Conservation (phyloP, 2,329 filamentous ascomycete genomes). For the Intubia oerlemansii region DNA sequence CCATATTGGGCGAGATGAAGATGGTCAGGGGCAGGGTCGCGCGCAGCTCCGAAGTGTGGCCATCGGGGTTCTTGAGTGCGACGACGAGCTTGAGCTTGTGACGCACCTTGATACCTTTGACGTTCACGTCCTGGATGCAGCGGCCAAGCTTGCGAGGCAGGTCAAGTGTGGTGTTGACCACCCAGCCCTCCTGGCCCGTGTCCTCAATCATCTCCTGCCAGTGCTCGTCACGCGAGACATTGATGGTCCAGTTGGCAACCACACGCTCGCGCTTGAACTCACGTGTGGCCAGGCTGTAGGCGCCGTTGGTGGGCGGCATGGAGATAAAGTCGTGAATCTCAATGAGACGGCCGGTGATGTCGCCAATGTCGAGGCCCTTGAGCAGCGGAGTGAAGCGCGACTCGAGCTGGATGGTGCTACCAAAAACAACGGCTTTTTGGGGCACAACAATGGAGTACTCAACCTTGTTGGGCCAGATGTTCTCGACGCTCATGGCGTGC, state of each 20-base stretch:
- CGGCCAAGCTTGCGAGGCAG: constrained; percentile 64
- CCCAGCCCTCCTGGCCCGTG: constrained; percentile 43
- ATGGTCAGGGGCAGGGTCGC: constrained; percentile 80
- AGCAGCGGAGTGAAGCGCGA: constrained; percentile 75
- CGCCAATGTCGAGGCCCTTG: constrained; percentile 74
- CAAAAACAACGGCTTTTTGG: constrained; percentile 85
- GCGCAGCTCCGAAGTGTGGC: constrained; percentile 80
- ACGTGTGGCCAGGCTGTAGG: constrained; percentile 23
- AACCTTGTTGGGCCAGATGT: constrained; percentile 94
- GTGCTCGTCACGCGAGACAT: constrained; percentile 34
- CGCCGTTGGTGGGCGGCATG: constrained; percentile 25
- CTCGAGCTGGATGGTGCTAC: constrained; percentile 64
- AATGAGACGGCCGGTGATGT: constrained; percentile 57
- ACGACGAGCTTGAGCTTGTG: constrained; percentile 88
- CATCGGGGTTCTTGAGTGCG: constrained; percentile 83
- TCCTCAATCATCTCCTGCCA: constrained; percentile 51
- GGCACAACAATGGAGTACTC: constrained; percentile 89
- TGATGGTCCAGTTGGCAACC: constrained; percentile 36
- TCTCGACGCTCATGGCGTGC: constrained; percentile 88
- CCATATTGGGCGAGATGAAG: constrained; percentile 87
- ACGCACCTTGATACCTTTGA: constrained; percentile 72
- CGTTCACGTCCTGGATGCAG: constrained; percentile 79
- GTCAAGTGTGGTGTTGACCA: constrained; percentile 37
- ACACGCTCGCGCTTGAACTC: constrained; percentile 43
- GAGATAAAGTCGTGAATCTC: constrained; percentile 44